Conservation (phyloP, 345 rosid genomes). For the Ceriops decandra region DNA sequence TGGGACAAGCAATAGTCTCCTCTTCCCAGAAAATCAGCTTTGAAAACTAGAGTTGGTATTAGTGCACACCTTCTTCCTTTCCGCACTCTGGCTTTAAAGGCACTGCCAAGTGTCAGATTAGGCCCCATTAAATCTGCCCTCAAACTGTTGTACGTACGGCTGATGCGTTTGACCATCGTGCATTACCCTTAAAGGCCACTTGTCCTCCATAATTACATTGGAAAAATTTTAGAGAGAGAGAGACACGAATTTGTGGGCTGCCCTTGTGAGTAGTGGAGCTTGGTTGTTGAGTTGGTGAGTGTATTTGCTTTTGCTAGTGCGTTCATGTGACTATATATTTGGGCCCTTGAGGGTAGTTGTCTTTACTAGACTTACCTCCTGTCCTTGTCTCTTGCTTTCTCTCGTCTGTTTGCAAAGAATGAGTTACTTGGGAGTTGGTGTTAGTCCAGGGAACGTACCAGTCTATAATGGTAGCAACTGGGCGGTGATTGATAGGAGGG, state of each 20-base stretch:
- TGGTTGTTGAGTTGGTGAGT: neutral
- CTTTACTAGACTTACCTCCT: neutral
- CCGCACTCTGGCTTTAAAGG: neutral
- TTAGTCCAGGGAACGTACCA: constrained; percentile 60
- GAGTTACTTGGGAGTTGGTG: constrained; percentile 62
- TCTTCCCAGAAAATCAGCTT: constrained; percentile 15
- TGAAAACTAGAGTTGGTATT: neutral
- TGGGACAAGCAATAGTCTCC: constrained; percentile 30
- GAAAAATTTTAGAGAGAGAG: neutral
- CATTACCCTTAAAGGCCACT: constrained; percentile 8
- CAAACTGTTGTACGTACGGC: neutral
- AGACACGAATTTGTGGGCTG: neutral
- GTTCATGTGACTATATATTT: neutral
- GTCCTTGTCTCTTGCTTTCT: neutral
- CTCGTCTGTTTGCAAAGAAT: constrained; percentile 24
- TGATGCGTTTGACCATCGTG: constrained; percentile 28
- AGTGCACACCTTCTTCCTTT: no score
- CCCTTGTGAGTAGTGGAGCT: constrained; percentile 26
- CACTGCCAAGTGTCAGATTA: constrained; percentile 14
- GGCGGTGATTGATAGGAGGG: constrained; percentile 63
- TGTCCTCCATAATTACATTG: neutral
- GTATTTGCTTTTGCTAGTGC: neutral
- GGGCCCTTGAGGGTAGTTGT: neutral
- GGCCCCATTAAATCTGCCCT: constrained; percentile 12
- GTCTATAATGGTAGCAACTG: constrained; percentile 44